Evolutionary conservation across 2,329 filamentous ascomycete species (phyloP).

Genomic region (Lecanosticta acicola): DNA sequence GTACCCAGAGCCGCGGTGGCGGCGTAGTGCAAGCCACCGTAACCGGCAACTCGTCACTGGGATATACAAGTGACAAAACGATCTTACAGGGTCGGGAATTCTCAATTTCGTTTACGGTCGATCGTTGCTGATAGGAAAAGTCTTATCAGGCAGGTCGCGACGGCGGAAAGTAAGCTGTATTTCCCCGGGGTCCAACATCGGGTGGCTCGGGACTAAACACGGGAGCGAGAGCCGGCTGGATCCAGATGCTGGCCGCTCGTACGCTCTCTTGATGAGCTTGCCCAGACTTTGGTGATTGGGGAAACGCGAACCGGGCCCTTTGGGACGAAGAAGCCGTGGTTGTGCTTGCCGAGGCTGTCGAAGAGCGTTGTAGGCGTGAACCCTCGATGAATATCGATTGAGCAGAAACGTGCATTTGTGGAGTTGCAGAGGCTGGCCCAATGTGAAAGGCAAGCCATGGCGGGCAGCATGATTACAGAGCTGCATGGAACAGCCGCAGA

Average conservation of each 20-base stretch:
- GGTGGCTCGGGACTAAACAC: conserved; percentile 10
- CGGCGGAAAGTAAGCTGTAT: conserved; percentile 9
- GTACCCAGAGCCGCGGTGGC: conserved; percentile 16
- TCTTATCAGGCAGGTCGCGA: not conserved
- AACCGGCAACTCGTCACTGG: conserved; percentile 17
- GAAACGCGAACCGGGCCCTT: not conserved
- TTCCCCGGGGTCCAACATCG: conserved; percentile 14
- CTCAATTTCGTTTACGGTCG: conserved; percentile 20
- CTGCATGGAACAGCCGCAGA: not conserved
- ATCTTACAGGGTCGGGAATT: conserved; percentile 14
- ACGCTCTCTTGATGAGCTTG: not conserved
- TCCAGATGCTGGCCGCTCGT: not conserved
- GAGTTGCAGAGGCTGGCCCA: not conserved
- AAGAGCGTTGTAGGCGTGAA: too few relatives aligned
- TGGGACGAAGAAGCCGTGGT: not conserved
- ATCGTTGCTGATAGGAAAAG: conserved; percentile 5
- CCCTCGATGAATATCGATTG: too few relatives aligned
- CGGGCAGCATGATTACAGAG: not conserved
- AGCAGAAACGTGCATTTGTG: not conserved
- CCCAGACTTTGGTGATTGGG: not conserved
- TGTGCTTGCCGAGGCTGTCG: too few relatives aligned
- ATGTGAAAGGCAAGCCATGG: not conserved
- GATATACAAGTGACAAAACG: conserved; percentile 7
- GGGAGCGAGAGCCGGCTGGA: conserved; percentile 9
- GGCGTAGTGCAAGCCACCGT: conserved; percentile 15